These are phyloP conservation scores for Fomitopsis serialis DNA, from an alignment of 768 basidiomycete genomes.

Conservation along the genomic window DNA sequence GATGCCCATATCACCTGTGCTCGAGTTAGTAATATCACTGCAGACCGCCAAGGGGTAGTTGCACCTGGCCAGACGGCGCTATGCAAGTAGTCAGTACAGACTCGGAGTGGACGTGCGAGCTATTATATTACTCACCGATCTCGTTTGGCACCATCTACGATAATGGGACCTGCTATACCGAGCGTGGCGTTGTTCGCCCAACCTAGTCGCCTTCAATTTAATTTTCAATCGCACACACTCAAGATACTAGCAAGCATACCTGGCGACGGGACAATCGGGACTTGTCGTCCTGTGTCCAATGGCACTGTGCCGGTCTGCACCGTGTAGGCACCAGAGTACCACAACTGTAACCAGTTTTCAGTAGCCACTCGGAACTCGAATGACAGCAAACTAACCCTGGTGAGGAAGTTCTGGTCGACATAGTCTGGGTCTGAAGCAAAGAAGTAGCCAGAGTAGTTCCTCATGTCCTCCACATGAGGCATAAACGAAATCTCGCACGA, in stretches of 20 bases:
- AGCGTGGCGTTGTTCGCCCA: constrained; percentile 53
- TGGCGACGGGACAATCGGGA: constrained; percentile 36
- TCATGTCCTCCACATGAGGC: constrained; percentile 44
- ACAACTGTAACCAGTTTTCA: constrained; percentile 26
- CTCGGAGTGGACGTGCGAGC: no score
- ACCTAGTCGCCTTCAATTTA: constrained; percentile 20
- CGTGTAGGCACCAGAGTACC: constrained; percentile 60
- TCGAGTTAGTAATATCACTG: neutral
- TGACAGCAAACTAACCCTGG: constrained; percentile 28
- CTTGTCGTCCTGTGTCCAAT: constrained; percentile 42
- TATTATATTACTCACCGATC: constrained; percentile 34
- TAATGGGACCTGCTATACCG: constrained; percentile 53
- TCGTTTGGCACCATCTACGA: constrained; percentile 58
- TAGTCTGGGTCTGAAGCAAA: constrained; percentile 39
- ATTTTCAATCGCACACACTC: neutral
- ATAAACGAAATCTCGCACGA: constrained; percentile 48
- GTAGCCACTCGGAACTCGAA: neutral
- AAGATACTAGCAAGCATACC: constrained; percentile 28
- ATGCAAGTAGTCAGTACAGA: neutral
- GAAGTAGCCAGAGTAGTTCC: constrained; percentile 50
- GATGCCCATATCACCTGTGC: constrained; percentile 54
- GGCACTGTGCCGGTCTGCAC: constrained; percentile 54
- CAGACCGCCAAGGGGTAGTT: neutral
- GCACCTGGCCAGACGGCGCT: constrained; percentile 57
- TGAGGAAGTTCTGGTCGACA: constrained; percentile 43